Evolutionary conservation across 306 rosid species (phyloP), one percentile per base, ranked within the genome.

Genomic region (Oxytropis ochrocephala): DNA sequence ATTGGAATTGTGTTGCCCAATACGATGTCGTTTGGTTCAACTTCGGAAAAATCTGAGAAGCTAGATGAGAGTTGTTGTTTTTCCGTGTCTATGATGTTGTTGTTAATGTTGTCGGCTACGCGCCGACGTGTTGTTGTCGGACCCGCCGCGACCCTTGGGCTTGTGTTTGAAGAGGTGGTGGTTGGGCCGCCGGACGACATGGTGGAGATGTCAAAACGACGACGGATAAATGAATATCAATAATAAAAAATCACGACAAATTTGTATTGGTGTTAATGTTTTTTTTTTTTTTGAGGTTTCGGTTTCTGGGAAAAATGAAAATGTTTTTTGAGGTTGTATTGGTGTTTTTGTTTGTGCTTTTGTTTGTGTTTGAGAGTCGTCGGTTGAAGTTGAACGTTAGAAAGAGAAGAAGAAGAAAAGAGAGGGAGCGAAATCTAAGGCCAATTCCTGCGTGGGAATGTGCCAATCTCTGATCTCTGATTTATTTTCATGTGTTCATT

Each of bases 81-180:
- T 24, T 85, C 92, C 16, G 79, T 36, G 73, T 77, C 86, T 2
- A 44, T 19, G 3, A 17, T n/a, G 58, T 2, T 46, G 16, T 2
- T 18, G 42, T 1, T 21, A 1, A 21, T 38, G n/a, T 46, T 51
- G 83, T 87, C 96, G 0, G 87, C 61, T 41, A 83, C 90, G 56
- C 88, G 89, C 30, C 91, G 79, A 11, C 87, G 77, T 5, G 89
- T 74, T 7, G 83, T 73, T 36, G 92, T 76, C 77, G 90, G 82
- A n/a, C 81, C 85, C 39, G 80, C 57, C 10, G 82, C 74, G 11
- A 78, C 68, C 77, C 89, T 70, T 14, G 93, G 94, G 82, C 88
- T 81, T 18, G 75, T 78, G 79, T n/a, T 78, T 36, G 75, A 7
- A 9, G 93, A 81, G 70, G 6, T 50, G 8, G 72, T 42, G 16